phyloP scores from a whole-genome alignment of 768 basidiomycete species.

The Pisolithus marmoratus region DNA sequence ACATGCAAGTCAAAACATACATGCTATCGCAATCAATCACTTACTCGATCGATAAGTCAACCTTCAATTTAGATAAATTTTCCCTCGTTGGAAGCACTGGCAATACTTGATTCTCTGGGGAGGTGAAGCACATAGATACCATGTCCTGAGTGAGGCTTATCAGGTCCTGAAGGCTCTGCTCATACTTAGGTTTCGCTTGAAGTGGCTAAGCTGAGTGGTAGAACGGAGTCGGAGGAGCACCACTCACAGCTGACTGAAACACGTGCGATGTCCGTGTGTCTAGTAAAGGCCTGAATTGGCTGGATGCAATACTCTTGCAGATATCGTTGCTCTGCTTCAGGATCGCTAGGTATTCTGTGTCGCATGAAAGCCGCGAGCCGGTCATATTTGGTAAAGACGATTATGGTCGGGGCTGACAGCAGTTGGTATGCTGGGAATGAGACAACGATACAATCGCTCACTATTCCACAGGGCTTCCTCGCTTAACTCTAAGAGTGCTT shows the following conservation, averaged over 20 bases:
- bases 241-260: neutral
- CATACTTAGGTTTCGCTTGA: neutral
- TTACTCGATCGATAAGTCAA: neutral
- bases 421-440: neutral
- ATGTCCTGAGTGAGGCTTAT: slow-evolving; percentile 1
- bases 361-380: neutral
- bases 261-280: neutral
- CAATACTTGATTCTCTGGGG: neutral
- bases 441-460: neutral
- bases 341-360: neutral
- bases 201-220: no score
- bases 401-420: neutral
- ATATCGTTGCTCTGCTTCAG: neutral
- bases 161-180: neutral
- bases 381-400: no score
- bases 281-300: neutral
- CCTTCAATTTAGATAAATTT: neutral
- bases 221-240: no score
- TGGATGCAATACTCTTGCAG: neutral
- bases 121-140: no score
- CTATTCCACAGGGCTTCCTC: slow-evolving; percentile 1
- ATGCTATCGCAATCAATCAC: neutral
- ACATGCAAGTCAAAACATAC: neutral
- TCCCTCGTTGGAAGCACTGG: neutral
- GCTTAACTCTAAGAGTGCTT: neutral